A percentile compares a stretch with the other conserved stretches of the same genome.
phyloP scores from a whole-genome alignment of 2,329 filamentous ascomycete genomes.

The Laburnicola sp. region DNA sequence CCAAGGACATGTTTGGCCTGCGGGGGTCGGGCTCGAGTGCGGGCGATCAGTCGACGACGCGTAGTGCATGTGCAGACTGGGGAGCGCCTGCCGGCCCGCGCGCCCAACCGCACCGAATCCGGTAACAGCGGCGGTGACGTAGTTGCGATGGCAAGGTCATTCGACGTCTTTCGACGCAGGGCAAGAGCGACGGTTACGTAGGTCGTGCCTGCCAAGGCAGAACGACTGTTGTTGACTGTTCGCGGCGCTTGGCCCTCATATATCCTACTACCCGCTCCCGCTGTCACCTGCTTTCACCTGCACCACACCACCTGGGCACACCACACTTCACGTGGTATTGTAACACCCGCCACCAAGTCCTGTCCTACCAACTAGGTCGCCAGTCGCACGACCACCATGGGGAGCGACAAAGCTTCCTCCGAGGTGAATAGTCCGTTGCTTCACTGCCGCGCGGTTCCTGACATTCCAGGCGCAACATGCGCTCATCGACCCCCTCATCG shows the following conservation, averaged over 20 bases:
- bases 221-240: slow-evolving; percentile 22
- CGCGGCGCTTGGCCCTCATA: neutral
- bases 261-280: slow-evolving; percentile 7
- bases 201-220: slow-evolving; percentile 39
- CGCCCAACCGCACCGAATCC: slow-evolving; percentile 8
- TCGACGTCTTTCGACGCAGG: slow-evolving; percentile 3
- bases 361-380: slow-evolving; percentile 5
- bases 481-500: slow-evolving; percentile 70
- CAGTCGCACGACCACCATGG: slow-evolving; percentile 15
- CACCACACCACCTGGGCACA: slow-evolving; percentile 1
- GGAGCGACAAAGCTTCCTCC: slow-evolving; percentile 17
- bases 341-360: neutral
- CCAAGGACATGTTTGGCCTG: slow-evolving; percentile 36
- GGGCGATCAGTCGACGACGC: slow-evolving; percentile 1
- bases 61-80: slow-evolving; percentile 1
- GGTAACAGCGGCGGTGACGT: slow-evolving; percentile 31
- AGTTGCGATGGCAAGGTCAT: slow-evolving; percentile 22
- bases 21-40: slow-evolving; percentile 9
- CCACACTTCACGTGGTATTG: slow-evolving; percentile 5
- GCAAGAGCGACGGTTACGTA: slow-evolving; percentile 26
- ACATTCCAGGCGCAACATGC: slow-evolving; percentile 62
- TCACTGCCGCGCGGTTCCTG: slow-evolving; percentile 3
- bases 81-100: slow-evolving; percentile 12
- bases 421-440: slow-evolving; percentile 18
- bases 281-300: slow-evolving; percentile 8